Evolutionary conservation across 768 basidiomycete genomes (phyloP).

Genomic region (Podaxis sp.): DNA sequence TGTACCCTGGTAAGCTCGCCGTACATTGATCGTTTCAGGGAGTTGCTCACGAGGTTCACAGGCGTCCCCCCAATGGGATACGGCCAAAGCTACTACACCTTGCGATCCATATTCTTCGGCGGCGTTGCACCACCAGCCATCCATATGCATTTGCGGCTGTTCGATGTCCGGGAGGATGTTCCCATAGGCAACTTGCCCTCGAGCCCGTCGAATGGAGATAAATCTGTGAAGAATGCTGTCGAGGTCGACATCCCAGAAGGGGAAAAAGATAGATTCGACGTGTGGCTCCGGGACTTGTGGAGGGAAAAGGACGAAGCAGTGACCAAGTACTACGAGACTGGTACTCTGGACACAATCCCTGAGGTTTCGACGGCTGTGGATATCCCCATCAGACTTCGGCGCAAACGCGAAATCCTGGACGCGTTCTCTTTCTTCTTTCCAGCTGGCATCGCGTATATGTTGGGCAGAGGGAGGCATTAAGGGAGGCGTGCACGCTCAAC

Average conservation of each 20-base stretch:
- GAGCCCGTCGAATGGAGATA: constrained; percentile 31
- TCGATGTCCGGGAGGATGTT: constrained; percentile 63
- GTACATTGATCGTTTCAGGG: not conserved
- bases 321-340: constrained; percentile 58
- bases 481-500: constrained; percentile 16
- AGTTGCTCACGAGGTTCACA: constrained; percentile 27
- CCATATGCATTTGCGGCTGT: constrained; percentile 84
- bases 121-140: constrained; percentile 81
- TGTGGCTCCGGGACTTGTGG: constrained; percentile 85
- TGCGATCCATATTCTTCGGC: constrained; percentile 84
- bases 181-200: constrained; percentile 65
- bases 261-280: constrained; percentile 71
- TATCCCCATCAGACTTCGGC: constrained; percentile 61
- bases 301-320: constrained; percentile 80
- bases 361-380: constrained; percentile 33
- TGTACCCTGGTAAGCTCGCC: constrained; percentile 75
- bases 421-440: constrained; percentile 77
- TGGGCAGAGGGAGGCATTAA: constrained; percentile 30
- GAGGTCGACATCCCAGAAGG: constrained; percentile 53
- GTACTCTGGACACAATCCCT: constrained; percentile 38
- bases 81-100: constrained; percentile 87
- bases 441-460: constrained; percentile 47
- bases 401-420: constrained; percentile 54
- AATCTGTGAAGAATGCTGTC: constrained; percentile 28
- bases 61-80: constrained; percentile 78